Conservation (phyloP, 768 basidiomycete genomes). For the Calocybe indica region DNA sequence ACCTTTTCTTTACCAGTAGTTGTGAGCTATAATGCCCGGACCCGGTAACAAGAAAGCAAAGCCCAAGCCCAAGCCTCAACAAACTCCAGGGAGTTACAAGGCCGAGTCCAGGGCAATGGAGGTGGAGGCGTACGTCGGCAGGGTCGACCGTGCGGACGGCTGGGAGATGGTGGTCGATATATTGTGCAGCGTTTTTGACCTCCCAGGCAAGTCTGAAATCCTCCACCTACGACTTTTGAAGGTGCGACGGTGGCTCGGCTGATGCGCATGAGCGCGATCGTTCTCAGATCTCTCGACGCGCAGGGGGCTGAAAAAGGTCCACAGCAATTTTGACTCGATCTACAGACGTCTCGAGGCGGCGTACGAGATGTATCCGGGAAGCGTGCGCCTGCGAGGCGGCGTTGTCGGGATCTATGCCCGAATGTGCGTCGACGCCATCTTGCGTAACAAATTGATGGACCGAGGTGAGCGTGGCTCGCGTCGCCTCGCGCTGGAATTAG, state of each 20-base stretch:
- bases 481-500: neutral
- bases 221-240: neutral
- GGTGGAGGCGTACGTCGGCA: conserved; percentile 10
- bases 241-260: neutral
- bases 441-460: conserved; percentile 55
- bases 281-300: conserved; percentile 46
- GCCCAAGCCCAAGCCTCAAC: no score
- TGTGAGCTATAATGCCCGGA: no score
- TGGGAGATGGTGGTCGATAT: conserved; percentile 44
- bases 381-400: conserved; percentile 48
- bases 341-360: conserved; percentile 42
- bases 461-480: conserved; percentile 32
- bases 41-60: no score
- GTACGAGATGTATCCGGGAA: conserved; percentile 34
- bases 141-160: conserved; percentile 40
- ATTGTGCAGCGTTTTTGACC: conserved; percentile 42
- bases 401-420: conserved; percentile 59
- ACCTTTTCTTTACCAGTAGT: no score
- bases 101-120: no score
- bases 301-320: conserved; percentile 57
- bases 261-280: neutral
- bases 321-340: conserved; percentile 49
- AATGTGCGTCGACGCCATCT: conserved; percentile 54
- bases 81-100: no score
- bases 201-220: conserved; percentile 40